Evolutionary conservation across 73 alveolate genomes (phyloP).

Genomic region (Stentor coeruleus): DNA sequence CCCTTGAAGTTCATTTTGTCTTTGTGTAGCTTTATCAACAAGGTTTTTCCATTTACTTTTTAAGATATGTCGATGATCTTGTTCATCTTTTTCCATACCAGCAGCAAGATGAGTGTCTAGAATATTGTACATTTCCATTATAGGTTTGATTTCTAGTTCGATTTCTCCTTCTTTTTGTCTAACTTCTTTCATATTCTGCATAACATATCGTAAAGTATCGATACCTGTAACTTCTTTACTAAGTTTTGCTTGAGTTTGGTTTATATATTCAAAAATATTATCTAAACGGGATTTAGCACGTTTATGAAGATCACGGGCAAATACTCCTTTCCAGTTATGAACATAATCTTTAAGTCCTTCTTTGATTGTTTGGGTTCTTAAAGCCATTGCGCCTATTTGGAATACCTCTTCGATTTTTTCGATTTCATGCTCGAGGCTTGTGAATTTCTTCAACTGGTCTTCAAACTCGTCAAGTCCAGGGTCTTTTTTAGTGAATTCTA

Average conservation of each 20-base stretch:
- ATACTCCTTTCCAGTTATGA: conserved; percentile 70
- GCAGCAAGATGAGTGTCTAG: conserved; percentile 85
- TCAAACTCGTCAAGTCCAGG: conserved; percentile 98
- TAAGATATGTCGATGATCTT: conserved; percentile 85
- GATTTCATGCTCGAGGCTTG: conserved; percentile 77
- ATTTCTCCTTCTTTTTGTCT: conserved; percentile 97
- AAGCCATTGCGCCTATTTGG: conserved; percentile 95
- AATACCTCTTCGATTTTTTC: conserved; percentile 65
- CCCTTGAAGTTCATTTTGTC: conserved; percentile 53
- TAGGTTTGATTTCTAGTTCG: conserved; percentile 97
- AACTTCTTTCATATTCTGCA: conserved; percentile 96
- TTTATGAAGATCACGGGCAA: conserved; percentile 90
- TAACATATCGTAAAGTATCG: conserved; percentile 97
- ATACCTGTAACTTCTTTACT: conserved; percentile 85
- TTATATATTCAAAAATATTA: conserved; percentile 34
- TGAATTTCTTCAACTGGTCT: conserved; percentile 47
- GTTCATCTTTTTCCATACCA: conserved; percentile 87
- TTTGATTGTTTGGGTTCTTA: conserved; percentile 68
- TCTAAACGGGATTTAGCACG: conserved; percentile 89
- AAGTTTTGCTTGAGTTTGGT: conserved; percentile 36
- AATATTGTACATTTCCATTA: conserved; percentile 89
- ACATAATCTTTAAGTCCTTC: conserved; percentile 57
- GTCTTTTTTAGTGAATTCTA: conserved; percentile 89
- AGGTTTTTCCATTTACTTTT: conserved; percentile 84
- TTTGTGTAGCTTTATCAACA: conserved; percentile 59